Percentiles rank a stretch among this genome's conserved stretches.
Evolutionary conservation across 768 basidiomycete genomes (phyloP).

Genomic region (Lanmaoa pseudosensibilis): DNA sequence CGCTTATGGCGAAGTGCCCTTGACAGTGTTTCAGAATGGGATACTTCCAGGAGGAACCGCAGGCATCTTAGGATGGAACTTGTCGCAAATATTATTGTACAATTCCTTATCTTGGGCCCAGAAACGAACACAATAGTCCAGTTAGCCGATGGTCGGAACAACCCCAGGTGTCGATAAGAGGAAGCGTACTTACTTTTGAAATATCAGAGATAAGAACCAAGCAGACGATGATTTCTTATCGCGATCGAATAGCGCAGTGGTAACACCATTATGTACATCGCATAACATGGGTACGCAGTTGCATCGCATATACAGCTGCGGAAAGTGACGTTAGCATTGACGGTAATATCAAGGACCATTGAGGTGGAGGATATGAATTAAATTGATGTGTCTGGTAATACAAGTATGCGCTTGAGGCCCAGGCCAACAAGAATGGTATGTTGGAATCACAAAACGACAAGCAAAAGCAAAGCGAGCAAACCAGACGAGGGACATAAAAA

Average conservation of each 20-base stretch:
- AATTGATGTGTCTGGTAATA: constrained; percentile 36
- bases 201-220: background rate
- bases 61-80: background rate
- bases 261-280: background rate
- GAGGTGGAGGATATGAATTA: constrained; percentile 23
- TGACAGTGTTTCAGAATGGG: background rate
- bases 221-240: background rate
- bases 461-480: constrained; percentile 27
- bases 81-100: constrained; percentile 2
- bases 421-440: constrained; percentile 26
- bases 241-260: background rate
- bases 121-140: background rate
- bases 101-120: constrained; percentile 9
- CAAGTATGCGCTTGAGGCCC: constrained; percentile 29
- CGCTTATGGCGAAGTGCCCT: constrained; percentile 21
- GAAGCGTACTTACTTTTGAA: background rate
- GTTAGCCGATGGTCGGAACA: background rate
- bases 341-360: constrained; percentile 3
- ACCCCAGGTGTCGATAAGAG: background rate
- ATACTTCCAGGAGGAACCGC: constrained; percentile 1
- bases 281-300: background rate
- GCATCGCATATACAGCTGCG: constrained; percentile 1
- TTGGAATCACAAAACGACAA: constrained; percentile 31
- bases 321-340: constrained; percentile 6
- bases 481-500: constrained; percentile 26